phyloP scores from a whole-genome alignment of 2,329 filamentous ascomycete genomes.

The Ophiocordyceps camponoti-rufipedis region DNA sequence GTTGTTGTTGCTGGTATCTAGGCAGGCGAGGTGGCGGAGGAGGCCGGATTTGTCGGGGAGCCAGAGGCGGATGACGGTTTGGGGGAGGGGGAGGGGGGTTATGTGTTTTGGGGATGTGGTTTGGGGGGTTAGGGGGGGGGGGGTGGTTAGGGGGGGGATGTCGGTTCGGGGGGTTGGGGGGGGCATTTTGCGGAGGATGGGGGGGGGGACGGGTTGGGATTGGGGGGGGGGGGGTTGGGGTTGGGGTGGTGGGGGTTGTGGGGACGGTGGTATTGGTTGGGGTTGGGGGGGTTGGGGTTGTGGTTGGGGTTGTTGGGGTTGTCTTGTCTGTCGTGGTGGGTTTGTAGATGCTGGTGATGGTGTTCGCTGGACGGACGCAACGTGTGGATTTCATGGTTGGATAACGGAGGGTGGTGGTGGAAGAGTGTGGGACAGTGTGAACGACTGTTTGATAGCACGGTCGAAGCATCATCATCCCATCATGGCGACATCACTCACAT shows the following conservation, averaged over 20 bases:
- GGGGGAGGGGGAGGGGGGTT: conserved; percentile 19
- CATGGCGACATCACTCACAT: too few relatives aligned
- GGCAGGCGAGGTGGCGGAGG: conserved; percentile 40
- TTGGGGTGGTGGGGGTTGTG: too few relatives aligned
- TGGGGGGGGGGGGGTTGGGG: conserved; percentile 7
- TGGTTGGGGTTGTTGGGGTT: too few relatives aligned
- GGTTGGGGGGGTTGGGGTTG: too few relatives aligned
- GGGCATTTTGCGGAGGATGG: conserved; percentile 27
- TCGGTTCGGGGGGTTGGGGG: conserved; percentile 32
- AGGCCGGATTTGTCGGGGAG: conserved; percentile 32
- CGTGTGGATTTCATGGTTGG: not conserved
- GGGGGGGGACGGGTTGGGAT: conserved; percentile 31
- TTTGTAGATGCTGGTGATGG: too few relatives aligned
- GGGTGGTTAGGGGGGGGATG: conserved; percentile 23
- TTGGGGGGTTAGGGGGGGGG: conserved; percentile 7
- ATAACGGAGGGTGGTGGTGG: not conserved
- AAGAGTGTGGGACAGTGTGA: not conserved
- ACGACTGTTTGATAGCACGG: not conserved
- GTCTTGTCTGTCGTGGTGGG: too few relatives aligned
- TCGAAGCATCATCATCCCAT: too few relatives aligned
- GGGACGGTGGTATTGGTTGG: too few relatives aligned
- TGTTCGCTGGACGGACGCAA: too few relatives aligned
- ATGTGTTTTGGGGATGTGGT: conserved; percentile 30
- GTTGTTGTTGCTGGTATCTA: not conserved
- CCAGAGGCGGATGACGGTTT: conserved; percentile 41